Evolutionary conservation across 2,329 filamentous ascomycete genomes (phyloP), one percentile per base, ranked within the genome.

Genomic region (Sordariomycetes sp.): DNA sequence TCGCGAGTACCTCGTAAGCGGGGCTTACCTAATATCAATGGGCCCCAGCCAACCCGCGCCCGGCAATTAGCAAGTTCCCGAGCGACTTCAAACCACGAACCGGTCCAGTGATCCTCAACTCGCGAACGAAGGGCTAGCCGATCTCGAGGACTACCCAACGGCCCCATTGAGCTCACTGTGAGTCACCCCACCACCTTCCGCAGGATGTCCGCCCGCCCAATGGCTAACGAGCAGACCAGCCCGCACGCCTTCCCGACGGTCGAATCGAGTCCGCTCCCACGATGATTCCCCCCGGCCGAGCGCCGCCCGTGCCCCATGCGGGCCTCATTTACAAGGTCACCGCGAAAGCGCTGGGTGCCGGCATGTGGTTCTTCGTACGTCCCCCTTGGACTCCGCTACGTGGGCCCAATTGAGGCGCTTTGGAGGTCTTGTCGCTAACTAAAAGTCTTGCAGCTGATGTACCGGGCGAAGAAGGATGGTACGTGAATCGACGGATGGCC

Each of bases 281-380:
- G 35, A 58, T 59, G 58, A 58, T 60, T 32, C 59, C 60, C 4
- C 59, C 59, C 18, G 56, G 59, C n/a, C 59, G 61, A 35, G 59
- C 70, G 63, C 72, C 72, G 56, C 73, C 74, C 1, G 67, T 73
- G 65, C 76, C 79, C 62, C 78, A 79, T 64, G 79, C 80, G 61
- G 75, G 76, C 46, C 72, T 73, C 55, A 70, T 96, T 64, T 96
- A 97, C 79, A 85, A 90, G 70, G 88, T 93, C 73, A 82, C 86
- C 60, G 93, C 89, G 53, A 97, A 90, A 52, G 89, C 87, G 61
- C 80, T 99, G 62, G 89, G 91, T 65, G 94, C 94, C 58, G 89
- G 88, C 76, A 99, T 97, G 94, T 99, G 94, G 94, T 97, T 99
- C 77, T 99, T 94, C 74, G 92, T 97, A 83, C 70, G 88, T 78